Base-by-base conservation (phyloP, 345 rosid genomes). In the Citrus inodora region DNA sequence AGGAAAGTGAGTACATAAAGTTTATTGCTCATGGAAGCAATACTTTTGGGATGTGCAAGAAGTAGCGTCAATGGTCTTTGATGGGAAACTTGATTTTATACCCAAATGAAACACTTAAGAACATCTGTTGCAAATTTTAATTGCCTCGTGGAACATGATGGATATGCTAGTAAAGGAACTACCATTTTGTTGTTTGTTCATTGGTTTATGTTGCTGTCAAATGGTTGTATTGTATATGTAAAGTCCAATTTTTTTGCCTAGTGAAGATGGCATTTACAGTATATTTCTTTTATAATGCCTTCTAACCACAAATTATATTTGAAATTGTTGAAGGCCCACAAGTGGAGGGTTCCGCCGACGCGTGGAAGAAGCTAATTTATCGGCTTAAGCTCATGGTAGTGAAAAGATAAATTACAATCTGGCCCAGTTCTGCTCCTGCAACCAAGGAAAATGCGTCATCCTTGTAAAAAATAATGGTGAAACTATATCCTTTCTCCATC, bases 251-350 rank as follows among this genome's bases (percentile, higher is more conserved):
- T 3, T 21, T 24, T 42, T 4, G 21, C 6, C 8, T 2, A 51
- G 38, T 25, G 7, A 28, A 16, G 38, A 48, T 1, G 25, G 13
- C 17, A 60, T 35, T 5, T 59, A 9, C 74, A 11, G 10, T 71
- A 35, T 32, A 0, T 21, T 22, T 51, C 4, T 13, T 37, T 40
- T 67, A 10, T 79, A 66, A 9, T 19, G 9, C 59, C 4, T 22
- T 35, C 71, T 46, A 30, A 66, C 53, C 2, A 27, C 22, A 69
- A 62, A 32, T 61, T 10, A 17, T 72, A n/a, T n/a, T 53, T 67
- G 56, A 56, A 66, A 61, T 27, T 65, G 4, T 74, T 77, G n/a
- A 61, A 83, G 86, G 86, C 86, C 83, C 59, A 80, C 86, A 2
- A 78, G 83, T 38, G 83, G 86, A 59, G 83, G 83, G 73, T 46